A percentile compares a stretch with the other conserved stretches of the same genome.
phyloP scores from a whole-genome alignment of 768 basidiomycete species.

The Rubroboletus satanas region DNA sequence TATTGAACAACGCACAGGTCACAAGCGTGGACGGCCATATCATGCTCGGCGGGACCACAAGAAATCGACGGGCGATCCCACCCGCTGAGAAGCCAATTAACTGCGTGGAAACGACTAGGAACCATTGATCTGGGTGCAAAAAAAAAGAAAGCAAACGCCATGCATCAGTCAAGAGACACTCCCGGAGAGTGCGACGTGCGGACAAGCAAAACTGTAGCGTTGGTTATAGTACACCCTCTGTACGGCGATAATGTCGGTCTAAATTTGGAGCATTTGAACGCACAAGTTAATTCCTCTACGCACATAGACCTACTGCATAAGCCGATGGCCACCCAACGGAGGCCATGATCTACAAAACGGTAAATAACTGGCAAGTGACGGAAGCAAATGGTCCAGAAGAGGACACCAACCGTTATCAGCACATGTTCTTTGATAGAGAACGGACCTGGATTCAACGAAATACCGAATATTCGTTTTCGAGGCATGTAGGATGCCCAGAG shows the following conservation, averaged over 20 bases:
- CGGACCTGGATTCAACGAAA: conserved; percentile 68
- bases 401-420: conserved; percentile 47
- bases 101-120: conserved; percentile 72
- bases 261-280: neutral
- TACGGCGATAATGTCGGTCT: conserved; percentile 72
- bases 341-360: conserved; percentile 44
- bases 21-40: conserved; percentile 80
- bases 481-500: conserved; percentile 53
- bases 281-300: neutral
- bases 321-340: conserved; percentile 56
- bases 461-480: conserved; percentile 51
- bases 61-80: conserved; percentile 69
- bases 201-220: conserved; percentile 56
- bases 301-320: conserved; percentile 46
- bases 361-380: conserved; percentile 17
- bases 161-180: neutral
- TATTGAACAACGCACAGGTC: conserved; percentile 72
- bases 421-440: conserved; percentile 80
- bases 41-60: conserved; percentile 54
- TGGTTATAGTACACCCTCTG: conserved; percentile 72
- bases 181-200: conserved; percentile 13
- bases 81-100: conserved; percentile 84
- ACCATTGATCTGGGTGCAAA: conserved; percentile 60
- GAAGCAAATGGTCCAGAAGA: conserved; percentile 30
- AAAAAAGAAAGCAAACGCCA: neutral